Evolutionary conservation across 1,139 yeast species (phyloP).

Genomic region (Pichia sp.): DNA sequence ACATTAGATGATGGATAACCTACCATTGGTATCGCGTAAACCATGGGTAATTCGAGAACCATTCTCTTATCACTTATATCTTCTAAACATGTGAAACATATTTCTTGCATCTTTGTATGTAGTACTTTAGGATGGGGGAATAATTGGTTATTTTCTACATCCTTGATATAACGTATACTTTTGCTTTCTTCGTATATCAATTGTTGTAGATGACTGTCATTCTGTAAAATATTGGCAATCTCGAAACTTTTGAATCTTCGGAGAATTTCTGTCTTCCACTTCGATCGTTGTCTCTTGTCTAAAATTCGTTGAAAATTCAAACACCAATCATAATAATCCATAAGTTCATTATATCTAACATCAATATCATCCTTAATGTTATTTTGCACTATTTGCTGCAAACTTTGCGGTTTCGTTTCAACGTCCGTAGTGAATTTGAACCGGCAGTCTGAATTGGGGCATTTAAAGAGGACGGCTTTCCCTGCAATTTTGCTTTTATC

Average conservation of each 20-base stretch:
- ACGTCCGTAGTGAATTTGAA: slow-evolving; percentile 29
- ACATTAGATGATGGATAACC: slow-evolving; percentile 3
- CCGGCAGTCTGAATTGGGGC: slow-evolving; percentile 24
- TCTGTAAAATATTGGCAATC: slow-evolving; percentile 16
- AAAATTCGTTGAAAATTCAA: slow-evolving; percentile 8
- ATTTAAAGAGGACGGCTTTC: slow-evolving; percentile 28
- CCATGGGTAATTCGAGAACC: background rate
- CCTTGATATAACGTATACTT: background rate
- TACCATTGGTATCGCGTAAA: slow-evolving; percentile 11
- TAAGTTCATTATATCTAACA: slow-evolving; percentile 3
- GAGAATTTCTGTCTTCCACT: slow-evolving; percentile 18
- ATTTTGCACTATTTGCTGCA: slow-evolving; percentile 22
- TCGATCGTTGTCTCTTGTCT: slow-evolving; percentile 8
- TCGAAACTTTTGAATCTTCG: slow-evolving; percentile 23
- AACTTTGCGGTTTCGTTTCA: slow-evolving; percentile 29
- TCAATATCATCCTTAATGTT: slow-evolving; percentile 1
- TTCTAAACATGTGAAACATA: slow-evolving; percentile 11
- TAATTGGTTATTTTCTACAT: background rate
- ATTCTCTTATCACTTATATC: background rate
- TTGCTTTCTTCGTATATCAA: background rate
- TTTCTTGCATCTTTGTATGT: slow-evolving; percentile 2
- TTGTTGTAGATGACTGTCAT: background rate
- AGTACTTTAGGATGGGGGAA: slow-evolving; percentile 8
- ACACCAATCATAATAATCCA: slow-evolving; percentile 9
- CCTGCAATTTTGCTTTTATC: slow-evolving; percentile 20